Conservation (phyloP, 2,329 filamentous ascomycete species). For the Rhinocladiella mackenziei region DNA sequence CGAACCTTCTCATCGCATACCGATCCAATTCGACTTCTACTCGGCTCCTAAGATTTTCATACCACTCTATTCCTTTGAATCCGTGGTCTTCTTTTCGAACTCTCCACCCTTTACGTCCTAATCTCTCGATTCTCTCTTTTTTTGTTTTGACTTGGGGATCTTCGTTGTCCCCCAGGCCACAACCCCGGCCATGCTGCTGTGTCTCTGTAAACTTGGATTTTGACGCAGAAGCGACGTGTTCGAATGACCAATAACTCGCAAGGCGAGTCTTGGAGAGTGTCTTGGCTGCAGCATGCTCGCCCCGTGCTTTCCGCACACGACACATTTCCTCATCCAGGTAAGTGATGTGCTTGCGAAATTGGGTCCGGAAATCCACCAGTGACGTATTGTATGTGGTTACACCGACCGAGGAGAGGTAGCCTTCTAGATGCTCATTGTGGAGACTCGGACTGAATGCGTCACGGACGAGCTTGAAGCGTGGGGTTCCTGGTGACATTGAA, state of each 20-base stretch:
- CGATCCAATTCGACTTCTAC: constrained; percentile 17
- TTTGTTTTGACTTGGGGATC: not conserved
- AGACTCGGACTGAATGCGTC: constrained; percentile 22
- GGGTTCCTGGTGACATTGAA: constrained; percentile 7
- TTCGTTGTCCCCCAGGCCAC: not conserved
- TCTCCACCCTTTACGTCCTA: constrained; percentile 21
- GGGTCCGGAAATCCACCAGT: constrained; percentile 15
- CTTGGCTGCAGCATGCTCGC: constrained; percentile 10
- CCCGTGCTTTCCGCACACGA: constrained; percentile 11
- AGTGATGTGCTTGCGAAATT: constrained; percentile 14
- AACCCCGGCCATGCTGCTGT: too few species aligned
- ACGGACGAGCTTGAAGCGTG: constrained; percentile 21
- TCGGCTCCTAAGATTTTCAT: constrained; percentile 19
- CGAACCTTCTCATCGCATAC: not conserved
- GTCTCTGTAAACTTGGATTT: too few species aligned
- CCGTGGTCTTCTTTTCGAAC: constrained; percentile 27
- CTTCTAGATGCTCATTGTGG: constrained; percentile 19
- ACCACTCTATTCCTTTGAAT: constrained; percentile 26
- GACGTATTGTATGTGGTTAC: constrained; percentile 16
- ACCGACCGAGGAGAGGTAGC: constrained; percentile 12
- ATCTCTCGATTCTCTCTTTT: constrained; percentile 22
- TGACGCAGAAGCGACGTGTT: not conserved
- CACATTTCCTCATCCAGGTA: constrained; percentile 8
- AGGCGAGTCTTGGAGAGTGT: constrained; percentile 14
- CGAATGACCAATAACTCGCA: constrained; percentile 24